Conservation (phyloP, 164 flowering plant genomes). For the Nymphaea thermarum region DNA sequence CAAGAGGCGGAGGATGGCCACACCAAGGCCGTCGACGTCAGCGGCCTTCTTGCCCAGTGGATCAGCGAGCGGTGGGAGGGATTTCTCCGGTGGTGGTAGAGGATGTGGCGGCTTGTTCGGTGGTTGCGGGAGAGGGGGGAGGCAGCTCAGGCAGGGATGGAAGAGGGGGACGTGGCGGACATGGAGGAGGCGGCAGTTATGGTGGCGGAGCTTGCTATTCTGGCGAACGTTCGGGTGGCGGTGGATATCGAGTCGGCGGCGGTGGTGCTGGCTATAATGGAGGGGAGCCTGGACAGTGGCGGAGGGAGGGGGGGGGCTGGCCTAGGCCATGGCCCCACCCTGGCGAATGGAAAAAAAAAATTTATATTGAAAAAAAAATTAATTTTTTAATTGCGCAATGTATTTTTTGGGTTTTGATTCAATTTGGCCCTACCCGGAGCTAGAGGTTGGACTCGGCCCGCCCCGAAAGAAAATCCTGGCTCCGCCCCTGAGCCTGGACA, state of each 20-base stretch:
- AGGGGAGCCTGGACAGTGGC: constrained; percentile 12
- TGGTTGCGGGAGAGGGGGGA: not conserved
- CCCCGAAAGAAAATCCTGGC: too few species aligned
- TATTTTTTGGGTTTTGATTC: too few species aligned
- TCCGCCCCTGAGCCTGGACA: constrained; percentile 12
- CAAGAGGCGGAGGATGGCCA: constrained; percentile 27
- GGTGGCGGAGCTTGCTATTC: constrained; percentile 4
- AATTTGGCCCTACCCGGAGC: too few species aligned
- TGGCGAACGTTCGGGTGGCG: not conserved
- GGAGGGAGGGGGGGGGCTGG: too few species aligned
- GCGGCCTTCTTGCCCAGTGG: constrained; percentile 18
- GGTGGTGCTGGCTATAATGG: not conserved
- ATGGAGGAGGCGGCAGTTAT: constrained; percentile 47
- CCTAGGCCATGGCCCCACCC: too few species aligned
- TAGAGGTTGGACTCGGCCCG: too few species aligned
- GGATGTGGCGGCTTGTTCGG: constrained; percentile 14
- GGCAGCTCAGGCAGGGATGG: constrained; percentile 16
- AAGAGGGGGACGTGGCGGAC: constrained; percentile 34
- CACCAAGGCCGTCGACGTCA: constrained; percentile 57
- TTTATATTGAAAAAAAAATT: too few species aligned
- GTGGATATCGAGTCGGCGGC: not conserved
- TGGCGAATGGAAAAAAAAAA: too few species aligned
- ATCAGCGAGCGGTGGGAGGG: constrained; percentile 12
- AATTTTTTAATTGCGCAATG: too few species aligned
- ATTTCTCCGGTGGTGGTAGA: constrained; percentile 8